Percentiles rank a stretch among this genome's conserved stretches.
These are phyloP conservation scores for Pseudogymnoascus sp. DNA, from an alignment of 2,329 filamentous ascomycete species.

Conservation along the genomic window DNA sequence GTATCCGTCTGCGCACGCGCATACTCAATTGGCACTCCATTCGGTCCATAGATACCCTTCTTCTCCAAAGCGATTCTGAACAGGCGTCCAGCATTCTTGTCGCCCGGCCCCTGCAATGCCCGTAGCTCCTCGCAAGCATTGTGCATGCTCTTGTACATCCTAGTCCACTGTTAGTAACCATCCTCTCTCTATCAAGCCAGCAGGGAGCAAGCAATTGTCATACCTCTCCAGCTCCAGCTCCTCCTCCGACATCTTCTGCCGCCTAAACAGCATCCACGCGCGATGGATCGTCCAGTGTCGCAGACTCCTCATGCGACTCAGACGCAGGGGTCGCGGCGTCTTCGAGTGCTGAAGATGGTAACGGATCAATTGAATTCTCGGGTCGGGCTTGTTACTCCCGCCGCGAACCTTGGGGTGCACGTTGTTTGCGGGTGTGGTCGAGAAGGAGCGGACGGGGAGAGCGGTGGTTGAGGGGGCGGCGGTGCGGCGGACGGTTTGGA, in stretches of 20 bases:
- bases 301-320: conserved; percentile 77
- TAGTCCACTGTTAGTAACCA: conserved; percentile 8
- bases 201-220: neutral
- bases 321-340: conserved; percentile 70
- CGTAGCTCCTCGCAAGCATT: conserved; percentile 78
- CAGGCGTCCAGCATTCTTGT: conserved; percentile 57
- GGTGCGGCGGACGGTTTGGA: conserved; percentile 17
- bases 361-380: conserved; percentile 46
- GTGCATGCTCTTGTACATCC: conserved; percentile 71
- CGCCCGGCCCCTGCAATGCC: conserved; percentile 46
- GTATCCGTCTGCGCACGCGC: conserved; percentile 76
- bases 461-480: neutral
- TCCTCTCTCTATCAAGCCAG: neutral
- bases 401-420: conserved; percentile 8
- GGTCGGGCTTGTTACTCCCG: conserved; percentile 19
- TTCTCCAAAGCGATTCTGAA: conserved; percentile 89
- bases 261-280: conserved; percentile 76
- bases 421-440: conserved; percentile 14
- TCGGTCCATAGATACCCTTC: conserved; percentile 66
- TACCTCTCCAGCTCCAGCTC: conserved; percentile 66
- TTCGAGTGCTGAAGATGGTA: conserved; percentile 62
- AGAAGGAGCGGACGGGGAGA: conserved; percentile 16
- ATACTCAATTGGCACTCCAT: conserved; percentile 85
- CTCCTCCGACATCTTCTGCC: conserved; percentile 54
- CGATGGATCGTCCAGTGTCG: conserved; percentile 99